phyloP scores from a whole-genome alignment of 306 rosid genomes.

The Pyrus betulifolia region DNA sequence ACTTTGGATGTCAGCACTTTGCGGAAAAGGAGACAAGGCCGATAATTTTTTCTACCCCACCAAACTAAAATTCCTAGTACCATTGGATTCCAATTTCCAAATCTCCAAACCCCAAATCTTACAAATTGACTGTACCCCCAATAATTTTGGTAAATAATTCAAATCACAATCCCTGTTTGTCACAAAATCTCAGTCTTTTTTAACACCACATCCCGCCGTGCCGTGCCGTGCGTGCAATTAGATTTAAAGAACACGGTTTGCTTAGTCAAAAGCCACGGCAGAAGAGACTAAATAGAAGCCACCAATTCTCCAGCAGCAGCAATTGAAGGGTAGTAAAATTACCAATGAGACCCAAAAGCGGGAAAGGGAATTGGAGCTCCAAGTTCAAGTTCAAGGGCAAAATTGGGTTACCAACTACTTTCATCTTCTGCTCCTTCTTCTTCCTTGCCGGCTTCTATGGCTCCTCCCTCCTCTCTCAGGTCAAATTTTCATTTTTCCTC shows the following conservation, averaged over 20 bases:
- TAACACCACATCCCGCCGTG: not conserved
- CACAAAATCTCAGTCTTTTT: not conserved
- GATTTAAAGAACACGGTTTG: not conserved
- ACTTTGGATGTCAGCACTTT: not conserved
- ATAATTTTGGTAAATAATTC: not conserved
- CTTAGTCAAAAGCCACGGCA: not conserved
- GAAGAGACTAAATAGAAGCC: not conserved
- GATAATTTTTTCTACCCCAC: not conserved
- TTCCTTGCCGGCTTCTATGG: slow-evolving; percentile 65
- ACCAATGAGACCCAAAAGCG: slow-evolving; percentile 48
- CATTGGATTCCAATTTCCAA: not conserved
- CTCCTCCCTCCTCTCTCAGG: slow-evolving; percentile 39
- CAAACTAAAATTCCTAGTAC: not conserved
- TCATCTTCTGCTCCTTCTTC: slow-evolving; percentile 55
- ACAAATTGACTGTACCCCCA: not conserved
- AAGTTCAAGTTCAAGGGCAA: slow-evolving; percentile 26
- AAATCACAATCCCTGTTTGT: not conserved
- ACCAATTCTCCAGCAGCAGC: not conserved
- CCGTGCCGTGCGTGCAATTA: not conserved
- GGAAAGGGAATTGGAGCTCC: slow-evolving; percentile 38
- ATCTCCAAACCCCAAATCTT: not conserved
- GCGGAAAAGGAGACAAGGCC: not conserved
- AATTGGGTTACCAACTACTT: slow-evolving; percentile 33
- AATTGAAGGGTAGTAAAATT: not conserved
- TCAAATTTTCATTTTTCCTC: slow-evolving; percentile 2